Conservation (phyloP, 2,329 filamentous ascomycete genomes). For the Magnaporthiopsis incrustans region DNA sequence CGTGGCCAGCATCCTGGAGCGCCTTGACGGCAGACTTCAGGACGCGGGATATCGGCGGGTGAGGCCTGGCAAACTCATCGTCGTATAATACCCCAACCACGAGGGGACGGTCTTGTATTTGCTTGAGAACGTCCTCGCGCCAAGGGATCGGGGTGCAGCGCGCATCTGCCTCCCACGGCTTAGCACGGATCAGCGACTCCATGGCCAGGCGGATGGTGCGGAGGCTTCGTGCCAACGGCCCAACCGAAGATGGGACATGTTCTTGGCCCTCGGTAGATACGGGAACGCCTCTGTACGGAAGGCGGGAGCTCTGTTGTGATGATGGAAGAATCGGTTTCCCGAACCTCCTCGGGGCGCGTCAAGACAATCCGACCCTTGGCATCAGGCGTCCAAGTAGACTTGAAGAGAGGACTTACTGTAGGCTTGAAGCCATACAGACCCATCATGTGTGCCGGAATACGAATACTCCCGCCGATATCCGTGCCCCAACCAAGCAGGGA, state of each 20-base stretch:
- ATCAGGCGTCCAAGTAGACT: conserved; percentile 19
- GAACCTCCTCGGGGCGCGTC: too few relatives aligned
- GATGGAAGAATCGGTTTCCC: neutral
- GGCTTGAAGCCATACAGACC: conserved; percentile 42
- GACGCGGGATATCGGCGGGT: conserved; percentile 43
- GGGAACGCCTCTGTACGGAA: conserved; percentile 50
- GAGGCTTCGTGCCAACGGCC: conserved; percentile 47
- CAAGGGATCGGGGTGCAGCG: conserved; percentile 34
- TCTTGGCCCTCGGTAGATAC: conserved; percentile 58
- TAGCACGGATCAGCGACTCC: conserved; percentile 34
- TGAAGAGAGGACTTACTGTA: conserved; percentile 26
- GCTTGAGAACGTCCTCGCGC: conserved; percentile 36
- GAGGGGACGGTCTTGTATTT: conserved; percentile 32
- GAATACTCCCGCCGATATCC: conserved; percentile 21
- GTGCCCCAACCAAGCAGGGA: conserved; percentile 26
- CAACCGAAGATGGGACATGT: conserved; percentile 55
- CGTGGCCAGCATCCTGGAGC: conserved; percentile 41
- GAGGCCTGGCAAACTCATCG: conserved; percentile 38
- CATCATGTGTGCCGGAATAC: conserved; percentile 23
- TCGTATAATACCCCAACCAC: conserved; percentile 36
- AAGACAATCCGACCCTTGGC: neutral
- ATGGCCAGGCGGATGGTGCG: conserved; percentile 40
- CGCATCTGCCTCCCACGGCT: conserved; percentile 47
- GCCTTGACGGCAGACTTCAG: conserved; percentile 27
- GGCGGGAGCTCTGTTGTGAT: conserved; percentile 38